phyloP scores from a whole-genome alignment of 202 grass and related monocot species.

The Cymbopogon flexuosus region DNA sequence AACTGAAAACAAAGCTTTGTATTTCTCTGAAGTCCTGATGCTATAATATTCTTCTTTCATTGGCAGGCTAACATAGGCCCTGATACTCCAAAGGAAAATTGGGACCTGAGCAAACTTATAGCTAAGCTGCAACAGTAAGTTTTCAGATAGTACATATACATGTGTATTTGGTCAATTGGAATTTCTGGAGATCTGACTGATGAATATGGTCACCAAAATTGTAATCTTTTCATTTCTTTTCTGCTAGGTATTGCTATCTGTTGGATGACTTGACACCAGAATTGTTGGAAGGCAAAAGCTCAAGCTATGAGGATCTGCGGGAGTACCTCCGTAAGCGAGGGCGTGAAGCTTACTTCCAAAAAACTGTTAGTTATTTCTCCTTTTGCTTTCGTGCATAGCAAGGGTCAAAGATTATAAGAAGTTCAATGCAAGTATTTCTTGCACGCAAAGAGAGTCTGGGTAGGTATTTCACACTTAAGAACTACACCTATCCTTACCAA shows the following conservation, averaged over 20 bases:
- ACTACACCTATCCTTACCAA: too few species aligned
- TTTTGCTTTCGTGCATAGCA: too few species aligned
- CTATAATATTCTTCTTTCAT: constrained; percentile 8
- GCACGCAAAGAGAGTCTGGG: neutral
- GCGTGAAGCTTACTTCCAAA: constrained; percentile 90
- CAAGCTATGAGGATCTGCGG: constrained; percentile 63
- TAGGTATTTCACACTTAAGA: neutral
- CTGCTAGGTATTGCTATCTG: constrained; percentile 82
- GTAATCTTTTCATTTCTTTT: constrained; percentile 13
- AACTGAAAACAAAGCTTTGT: neutral
- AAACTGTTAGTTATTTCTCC: constrained; percentile 75
- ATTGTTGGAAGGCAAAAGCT: constrained; percentile 65
- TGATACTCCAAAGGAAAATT: constrained; percentile 70
- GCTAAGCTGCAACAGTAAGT: constrained; percentile 97
- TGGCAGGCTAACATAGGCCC: constrained; percentile 80
- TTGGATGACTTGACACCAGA: constrained; percentile 80
- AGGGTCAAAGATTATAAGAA: neutral
- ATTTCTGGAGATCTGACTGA: constrained; percentile 9
- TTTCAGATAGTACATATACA: constrained; percentile 11
- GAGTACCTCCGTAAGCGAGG: constrained; percentile 76
- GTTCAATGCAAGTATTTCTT: constrained; percentile 2
- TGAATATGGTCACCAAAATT: neutral
- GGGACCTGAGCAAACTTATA: constrained; percentile 81
- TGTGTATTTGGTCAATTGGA: neutral
- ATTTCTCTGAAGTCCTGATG: neutral